A percentile compares a stretch with the other conserved stretches of the same genome.
phyloP scores from a whole-genome alignment of 352 stramenopile genomes.

The Phytophthora litchii region DNA sequence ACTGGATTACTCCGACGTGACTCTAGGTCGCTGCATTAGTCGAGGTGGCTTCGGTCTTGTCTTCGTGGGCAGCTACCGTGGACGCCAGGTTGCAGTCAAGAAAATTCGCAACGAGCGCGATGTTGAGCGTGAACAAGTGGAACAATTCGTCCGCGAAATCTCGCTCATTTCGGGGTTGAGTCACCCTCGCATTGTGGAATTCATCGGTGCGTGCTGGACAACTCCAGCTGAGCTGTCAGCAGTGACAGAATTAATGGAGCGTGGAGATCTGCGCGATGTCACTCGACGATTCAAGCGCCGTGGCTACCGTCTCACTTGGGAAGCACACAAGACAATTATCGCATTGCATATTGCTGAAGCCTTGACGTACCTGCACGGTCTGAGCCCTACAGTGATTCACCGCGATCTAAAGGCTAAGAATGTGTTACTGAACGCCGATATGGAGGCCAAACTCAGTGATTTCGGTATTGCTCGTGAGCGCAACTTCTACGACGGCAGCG shows the following conservation, averaged over 20 bases:
- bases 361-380: conserved; percentile 67
- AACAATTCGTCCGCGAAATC: conserved; percentile 68
- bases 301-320: conserved; percentile 51
- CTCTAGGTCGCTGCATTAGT: conserved; percentile 43
- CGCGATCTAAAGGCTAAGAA: conserved; percentile 59
- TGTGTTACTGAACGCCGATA: conserved; percentile 47
- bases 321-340: conserved; percentile 58
- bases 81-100: conserved; percentile 50
- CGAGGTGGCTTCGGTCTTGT: conserved; percentile 53
- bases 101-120: conserved; percentile 47
- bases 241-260: conserved; percentile 76
- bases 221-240: conserved; percentile 50
- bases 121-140: conserved; percentile 46
- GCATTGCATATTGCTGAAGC: conserved; percentile 65
- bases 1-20: conserved; percentile 42
- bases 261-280: conserved; percentile 64
- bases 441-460: conserved; percentile 77
- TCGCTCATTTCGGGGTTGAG: conserved; percentile 53
- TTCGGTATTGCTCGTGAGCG: conserved; percentile 69
- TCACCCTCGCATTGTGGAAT: conserved; percentile 69
- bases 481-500: conserved; percentile 50
- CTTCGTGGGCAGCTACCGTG: conserved; percentile 44
- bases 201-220: conserved; percentile 65
- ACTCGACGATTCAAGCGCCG: conserved; percentile 51
- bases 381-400: conserved; percentile 63